Evolutionary conservation across 192 early-diverging fungal genomes (phyloP).

Genomic region (Coemansia sp.): DNA sequence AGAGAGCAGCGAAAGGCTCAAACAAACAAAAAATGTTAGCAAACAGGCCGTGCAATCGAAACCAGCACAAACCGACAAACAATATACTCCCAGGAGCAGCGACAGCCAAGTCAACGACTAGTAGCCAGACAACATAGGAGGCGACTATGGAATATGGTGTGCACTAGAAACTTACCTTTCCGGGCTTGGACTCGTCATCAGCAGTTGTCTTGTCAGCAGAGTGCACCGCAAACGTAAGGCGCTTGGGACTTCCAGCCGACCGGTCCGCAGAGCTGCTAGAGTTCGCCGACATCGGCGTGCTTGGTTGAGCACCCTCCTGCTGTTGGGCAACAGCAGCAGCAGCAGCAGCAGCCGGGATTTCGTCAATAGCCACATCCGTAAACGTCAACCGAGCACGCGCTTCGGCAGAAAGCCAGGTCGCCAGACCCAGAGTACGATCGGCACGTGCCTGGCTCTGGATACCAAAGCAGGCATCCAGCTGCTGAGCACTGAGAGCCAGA

Average conservation of each 20-base stretch:
- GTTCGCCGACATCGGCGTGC: not conserved
- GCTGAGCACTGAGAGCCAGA: conserved; percentile 20
- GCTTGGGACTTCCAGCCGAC: no score
- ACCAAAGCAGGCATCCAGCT: conserved; percentile 8
- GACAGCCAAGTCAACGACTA: not conserved
- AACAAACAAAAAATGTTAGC: conserved; percentile 1
- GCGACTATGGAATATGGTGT: no score
- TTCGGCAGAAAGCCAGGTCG: conserved; percentile 23
- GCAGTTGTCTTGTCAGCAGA: not conserved
- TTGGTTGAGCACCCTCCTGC: not conserved
- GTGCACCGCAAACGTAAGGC: not conserved
- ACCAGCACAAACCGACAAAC: not conserved
- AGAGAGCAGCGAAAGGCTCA: not conserved
- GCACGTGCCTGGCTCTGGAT: conserved; percentile 28
- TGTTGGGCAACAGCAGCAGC: not conserved
- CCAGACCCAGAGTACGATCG: conserved; percentile 24
- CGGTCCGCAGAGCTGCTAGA: no score
- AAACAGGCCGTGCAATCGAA: not conserved
- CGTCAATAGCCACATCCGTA: conserved; percentile 32
- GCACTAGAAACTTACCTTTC: conserved; percentile 11
- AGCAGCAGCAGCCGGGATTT: conserved; percentile 1
- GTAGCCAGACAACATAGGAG: not conserved
- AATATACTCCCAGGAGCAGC: not conserved
- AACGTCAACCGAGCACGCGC: conserved; percentile 34
- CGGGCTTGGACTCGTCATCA: not conserved